A percentile compares a stretch with the other conserved stretches of the same genome.
These are phyloP conservation scores for Tylopilus vinaceipallidus DNA, from an alignment of 768 basidiomycete species.

Conservation along the genomic window DNA sequence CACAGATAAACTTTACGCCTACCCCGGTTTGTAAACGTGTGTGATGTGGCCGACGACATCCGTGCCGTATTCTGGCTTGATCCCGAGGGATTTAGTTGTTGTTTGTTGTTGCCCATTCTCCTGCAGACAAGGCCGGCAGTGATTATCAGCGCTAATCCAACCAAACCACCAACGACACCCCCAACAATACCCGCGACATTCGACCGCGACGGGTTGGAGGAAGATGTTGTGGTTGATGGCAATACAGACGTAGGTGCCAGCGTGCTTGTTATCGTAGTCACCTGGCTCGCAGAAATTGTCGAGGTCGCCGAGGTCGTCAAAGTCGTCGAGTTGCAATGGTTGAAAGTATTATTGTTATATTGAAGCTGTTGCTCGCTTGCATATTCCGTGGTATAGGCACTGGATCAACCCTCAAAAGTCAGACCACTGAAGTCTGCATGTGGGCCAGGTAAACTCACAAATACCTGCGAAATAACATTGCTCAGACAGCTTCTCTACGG, in stretches of 20 bases:
- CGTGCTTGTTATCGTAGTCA: background rate
- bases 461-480: background rate
- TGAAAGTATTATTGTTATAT: background rate
- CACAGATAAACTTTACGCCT: background rate
- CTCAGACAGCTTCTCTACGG: background rate
- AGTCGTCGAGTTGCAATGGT: background rate
- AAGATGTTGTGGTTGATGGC: background rate
- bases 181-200: background rate
- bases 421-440: background rate
- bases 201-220: background rate
- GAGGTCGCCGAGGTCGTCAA: background rate
- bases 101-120: background rate
- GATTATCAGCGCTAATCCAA: background rate
- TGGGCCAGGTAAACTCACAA: conserved; percentile 5
- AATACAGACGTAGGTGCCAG: no score
- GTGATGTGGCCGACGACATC: background rate
- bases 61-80: no score
- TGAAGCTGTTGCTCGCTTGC: background rate
- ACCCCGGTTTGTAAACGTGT: background rate
- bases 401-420: background rate
- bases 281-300: background rate
- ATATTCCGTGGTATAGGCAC: background rate
- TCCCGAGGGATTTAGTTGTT: background rate
- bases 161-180: background rate
- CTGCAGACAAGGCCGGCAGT: background rate